Evolutionary conservation across 345 rosid species (phyloP), one percentile per base, ranked within the genome.

Genomic region (Mallotus nudiflorus): DNA sequence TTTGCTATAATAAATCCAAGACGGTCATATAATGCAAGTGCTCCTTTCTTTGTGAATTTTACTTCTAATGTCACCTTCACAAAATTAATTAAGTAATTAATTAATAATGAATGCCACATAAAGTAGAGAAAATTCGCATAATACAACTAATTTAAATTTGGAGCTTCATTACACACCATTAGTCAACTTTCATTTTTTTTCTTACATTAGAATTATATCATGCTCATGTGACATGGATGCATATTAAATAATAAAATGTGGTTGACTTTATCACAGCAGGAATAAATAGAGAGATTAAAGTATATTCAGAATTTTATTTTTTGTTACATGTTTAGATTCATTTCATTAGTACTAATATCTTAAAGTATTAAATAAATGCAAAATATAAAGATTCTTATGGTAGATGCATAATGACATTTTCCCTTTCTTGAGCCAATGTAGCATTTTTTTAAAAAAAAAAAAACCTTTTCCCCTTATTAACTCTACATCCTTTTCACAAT

Each of bases 1-100:
- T 95, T 95, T 25, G 97, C 96, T 80, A 92, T 90, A 45, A 95
- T 89, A 73, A 95, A 95, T 69, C 97, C 97, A 8, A 95, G 99
- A 52, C 97, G 82, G n/a, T 96, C 96, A 68, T 95, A 95, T 9
- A 95, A 82, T 12, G 98, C 98, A 50, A 95, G 92, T 29, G 97
- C 99, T 71, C 97, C 97, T 85, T 92, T 89, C 77, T 95, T 95
- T 25, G 93, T 89, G 27, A 92, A 97, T 83, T 95, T 98, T n/a
- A 97, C 97, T 79, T 95, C 98, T 83, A 92, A 67, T 3, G 97
- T 88, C 66, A 95, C 99, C 99, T 92, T 80, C 62, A 52, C 16
- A 73, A 66, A 22, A 55, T 0, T 45, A 33, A n/a, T 7, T 22
- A 3, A n/a, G n/a, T n/a, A 24, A 6, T 42, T 31, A 25, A 25